Evolutionary conservation across 345 rosid species (phyloP), one percentile per base, ranked within the genome.

Genomic region (Camelina sativa): DNA sequence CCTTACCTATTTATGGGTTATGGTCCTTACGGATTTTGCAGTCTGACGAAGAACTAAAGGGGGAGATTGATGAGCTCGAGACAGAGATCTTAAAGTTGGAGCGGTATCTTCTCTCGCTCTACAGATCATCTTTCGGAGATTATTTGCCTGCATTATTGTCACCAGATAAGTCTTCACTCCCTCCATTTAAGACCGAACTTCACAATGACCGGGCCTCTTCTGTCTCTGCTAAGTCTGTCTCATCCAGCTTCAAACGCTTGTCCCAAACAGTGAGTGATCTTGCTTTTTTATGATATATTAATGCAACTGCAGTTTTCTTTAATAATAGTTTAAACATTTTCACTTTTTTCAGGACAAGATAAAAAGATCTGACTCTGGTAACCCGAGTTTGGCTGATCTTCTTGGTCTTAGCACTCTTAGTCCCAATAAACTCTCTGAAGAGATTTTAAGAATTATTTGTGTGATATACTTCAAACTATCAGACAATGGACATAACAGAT

Each of bases 371-470:
- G 72, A 76, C 72, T 79, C 85, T 32, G 62, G 86, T 62, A 80
- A 82, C 56, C 77, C 80, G 44, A 85, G 97, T 77, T 90, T 91
- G 28, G 97, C 90, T 40, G 93, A 89, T 82, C 90, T 84, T 80
- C 84, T 91, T 52, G 83, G 75, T 76, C 75, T 82, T 62, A 72
- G 46, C 48, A 80, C 85, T 67, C 37, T 30, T 8, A 63, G 8
- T 53, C 85, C 89, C 3, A 90, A 81, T 72, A 79, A 81, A 73
- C 88, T 88, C 34, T 89, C 90, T 11, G 88, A 86, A 75, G 87
- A 91, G 67, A 84, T 87, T 23, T 38, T 89, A 64, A 86, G 81
- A 80, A 84, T 87, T 84, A 89, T 89, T 65, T 85, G 90, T 71
- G 81, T 87, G 62, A 85, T 87, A 77, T 76, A 86, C 75, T 81